Evolutionary conservation across 176 grass and related monocot genomes (phyloP).

Genomic region (Oryza glaberrima): DNA sequence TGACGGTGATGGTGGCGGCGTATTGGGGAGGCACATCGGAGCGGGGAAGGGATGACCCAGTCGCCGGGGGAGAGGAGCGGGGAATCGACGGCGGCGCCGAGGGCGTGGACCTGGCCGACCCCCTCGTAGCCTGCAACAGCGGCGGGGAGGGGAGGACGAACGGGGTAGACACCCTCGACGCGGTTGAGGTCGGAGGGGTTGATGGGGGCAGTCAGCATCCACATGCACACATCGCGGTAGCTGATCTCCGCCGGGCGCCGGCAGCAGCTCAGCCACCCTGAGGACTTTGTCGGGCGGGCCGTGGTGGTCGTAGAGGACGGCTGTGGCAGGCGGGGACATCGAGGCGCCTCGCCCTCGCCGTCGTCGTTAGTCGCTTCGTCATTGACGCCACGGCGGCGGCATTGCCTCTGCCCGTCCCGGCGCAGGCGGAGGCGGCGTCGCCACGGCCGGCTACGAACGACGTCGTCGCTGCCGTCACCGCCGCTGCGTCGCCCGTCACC

Average conservation of each 20-base stretch:
- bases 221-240: conserved; percentile 75
- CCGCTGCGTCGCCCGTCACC: no score
- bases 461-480: no score
- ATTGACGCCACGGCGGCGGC: no score
- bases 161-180: conserved; percentile 92
- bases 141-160: conserved; percentile 66
- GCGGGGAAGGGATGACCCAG: conserved; percentile 84
- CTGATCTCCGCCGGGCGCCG: conserved; percentile 38
- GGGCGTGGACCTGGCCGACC: conserved; percentile 71
- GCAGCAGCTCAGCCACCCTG: conserved; percentile 43
- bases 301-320: no score
- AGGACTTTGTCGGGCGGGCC: no score
- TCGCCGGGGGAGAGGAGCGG: conserved; percentile 70
- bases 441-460: no score
- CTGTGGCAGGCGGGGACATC: no score
- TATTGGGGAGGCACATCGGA: conserved; percentile 78
- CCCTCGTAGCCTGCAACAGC: conserved; percentile 90
- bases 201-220: conserved; percentile 89
- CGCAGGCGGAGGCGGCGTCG: no score
- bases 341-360: no score
- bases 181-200: conserved; percentile 96
- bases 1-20: conserved; percentile 78
- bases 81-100: conserved; percentile 59
- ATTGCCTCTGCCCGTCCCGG: no score
- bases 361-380: no score